Conservation (phyloP, 768 basidiomycete species). For the Leccinum barrowsii region DNA sequence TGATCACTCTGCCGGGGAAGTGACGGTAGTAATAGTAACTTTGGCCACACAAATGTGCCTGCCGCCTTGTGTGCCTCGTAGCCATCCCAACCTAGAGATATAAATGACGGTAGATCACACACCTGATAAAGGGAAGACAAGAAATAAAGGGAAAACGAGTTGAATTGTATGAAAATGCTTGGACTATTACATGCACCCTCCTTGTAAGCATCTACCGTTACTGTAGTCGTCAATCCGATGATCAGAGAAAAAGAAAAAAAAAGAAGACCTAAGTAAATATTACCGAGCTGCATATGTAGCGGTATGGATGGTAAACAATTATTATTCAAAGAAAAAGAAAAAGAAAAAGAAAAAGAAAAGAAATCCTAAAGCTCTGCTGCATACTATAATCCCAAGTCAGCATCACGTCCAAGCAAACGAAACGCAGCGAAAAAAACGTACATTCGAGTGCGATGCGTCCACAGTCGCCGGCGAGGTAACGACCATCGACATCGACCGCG, state of each 20-base stretch:
- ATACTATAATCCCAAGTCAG: slow-evolving; percentile 13
- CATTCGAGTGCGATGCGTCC: slow-evolving; percentile 12
- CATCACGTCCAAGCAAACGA: background rate
- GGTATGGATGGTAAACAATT: background rate
- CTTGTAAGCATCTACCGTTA: background rate
- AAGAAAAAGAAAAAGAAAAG: background rate
- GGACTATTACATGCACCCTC: slow-evolving; percentile 17
- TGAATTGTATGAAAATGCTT: slow-evolving; percentile 12
- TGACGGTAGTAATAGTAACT: too few relatives aligned
- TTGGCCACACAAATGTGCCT: too few relatives aligned
- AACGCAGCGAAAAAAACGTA: slow-evolving; percentile 3
- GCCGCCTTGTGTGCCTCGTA: too few relatives aligned
- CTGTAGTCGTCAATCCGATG: background rate
- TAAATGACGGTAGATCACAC: background rate
- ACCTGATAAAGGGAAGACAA: background rate
- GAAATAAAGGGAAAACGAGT: background rate
- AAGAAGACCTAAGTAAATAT: background rate
- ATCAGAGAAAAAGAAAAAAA: background rate
- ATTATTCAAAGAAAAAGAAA: background rate
- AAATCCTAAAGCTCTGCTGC: slow-evolving; percentile 24
- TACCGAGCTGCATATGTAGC: slow-evolving; percentile 1
- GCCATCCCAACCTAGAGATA: background rate
- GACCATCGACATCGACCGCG: slow-evolving; percentile 28
- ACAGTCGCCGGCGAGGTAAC: slow-evolving; percentile 12
- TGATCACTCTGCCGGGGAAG: too few relatives aligned